phyloP scores from a whole-genome alignment of 345 rosid species.

The Eutrema yunnanense region DNA sequence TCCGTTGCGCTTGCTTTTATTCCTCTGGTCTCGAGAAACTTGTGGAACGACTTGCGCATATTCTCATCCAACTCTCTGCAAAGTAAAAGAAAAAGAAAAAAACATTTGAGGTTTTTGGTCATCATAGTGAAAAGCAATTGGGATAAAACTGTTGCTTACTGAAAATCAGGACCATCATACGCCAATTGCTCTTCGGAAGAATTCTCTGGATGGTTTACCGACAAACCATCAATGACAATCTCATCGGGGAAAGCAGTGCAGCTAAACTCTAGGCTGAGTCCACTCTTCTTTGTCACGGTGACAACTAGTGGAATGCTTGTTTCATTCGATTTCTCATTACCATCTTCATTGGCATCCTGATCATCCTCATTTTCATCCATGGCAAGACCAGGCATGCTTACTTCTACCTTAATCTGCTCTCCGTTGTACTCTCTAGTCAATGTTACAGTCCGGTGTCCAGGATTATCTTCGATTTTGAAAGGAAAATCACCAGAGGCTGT shows the following conservation, averaged over 20 bases:
- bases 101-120: background rate
- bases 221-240: slow-evolving; percentile 52
- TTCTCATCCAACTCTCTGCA: slow-evolving; percentile 88
- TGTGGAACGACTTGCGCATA: slow-evolving; percentile 68
- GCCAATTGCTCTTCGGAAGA: slow-evolving; percentile 42
- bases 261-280: slow-evolving; percentile 54
- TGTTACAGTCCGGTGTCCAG: slow-evolving; percentile 53
- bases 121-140: background rate
- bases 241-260: slow-evolving; percentile 63
- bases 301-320: slow-evolving; percentile 61
- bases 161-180: slow-evolving; percentile 81
- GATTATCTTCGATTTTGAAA: slow-evolving; percentile 60
- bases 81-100: background rate
- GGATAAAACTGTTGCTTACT: slow-evolving; percentile 39
- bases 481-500: slow-evolving; percentile 49
- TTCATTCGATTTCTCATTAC: slow-evolving; percentile 32
- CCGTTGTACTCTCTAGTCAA: slow-evolving; percentile 65
- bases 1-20: slow-evolving; percentile 62
- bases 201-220: slow-evolving; percentile 38
- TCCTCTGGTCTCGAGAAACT: slow-evolving; percentile 73
- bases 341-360: slow-evolving; percentile 23
- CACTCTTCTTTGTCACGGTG: slow-evolving; percentile 54
- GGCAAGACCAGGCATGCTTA: slow-evolving; percentile 72
- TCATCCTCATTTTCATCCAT: slow-evolving; percentile 42
- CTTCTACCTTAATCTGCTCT: slow-evolving; percentile 60